Evolutionary conservation across 2,329 filamentous ascomycete species (phyloP), one percentile per base, ranked within the genome.

Genomic region (Talaromyces sp.): DNA sequence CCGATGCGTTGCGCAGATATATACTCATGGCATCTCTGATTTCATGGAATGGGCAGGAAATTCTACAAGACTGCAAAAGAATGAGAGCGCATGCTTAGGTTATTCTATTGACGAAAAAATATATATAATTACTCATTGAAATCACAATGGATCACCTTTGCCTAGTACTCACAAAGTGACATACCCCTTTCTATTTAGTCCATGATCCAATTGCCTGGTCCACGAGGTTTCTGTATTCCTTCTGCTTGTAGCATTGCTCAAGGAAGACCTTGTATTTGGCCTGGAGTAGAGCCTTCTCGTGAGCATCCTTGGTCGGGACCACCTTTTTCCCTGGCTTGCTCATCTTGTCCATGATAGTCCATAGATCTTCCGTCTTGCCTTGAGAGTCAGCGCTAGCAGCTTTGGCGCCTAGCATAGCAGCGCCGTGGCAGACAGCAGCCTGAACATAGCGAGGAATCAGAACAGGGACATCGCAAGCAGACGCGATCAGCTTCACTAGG

Each of bases 331-430:
- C 95, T 9, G 91, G 89, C 82, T 97, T 96, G 79, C 90, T 96
- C 88, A 97, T 95, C 60, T 92, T 86, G 75, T 96, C 91, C 95
- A 99, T 99, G 73, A 99, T 97, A 67, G 87, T 85, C 95, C 95
- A 99, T 63, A 99, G 80, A 46, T 89, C 85, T 79, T 97, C 93
- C 0, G 90, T 93, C 69, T 88, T 87, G 51, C 91, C 90, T 10
- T 89, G 83, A 43, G 83, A 82, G 69, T 89, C 87, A 32, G 89
- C 89, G 68, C 89, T 95, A 7, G 93, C 95, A n/a, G 95, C 95
- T 78, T 98, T 98, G 61, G 92, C 95, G 43, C 95, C 95, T 26
- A 99, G 83, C 93, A 99, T 99, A 60, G 95, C 95, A 8, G 95
- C 95, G n/a, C 95, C 95, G 71, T 98, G 93, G 27, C 96, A 93